Conservation (phyloP, 371 early-diverging fungal genomes). For the Cokeromyces recurvatus region DNA sequence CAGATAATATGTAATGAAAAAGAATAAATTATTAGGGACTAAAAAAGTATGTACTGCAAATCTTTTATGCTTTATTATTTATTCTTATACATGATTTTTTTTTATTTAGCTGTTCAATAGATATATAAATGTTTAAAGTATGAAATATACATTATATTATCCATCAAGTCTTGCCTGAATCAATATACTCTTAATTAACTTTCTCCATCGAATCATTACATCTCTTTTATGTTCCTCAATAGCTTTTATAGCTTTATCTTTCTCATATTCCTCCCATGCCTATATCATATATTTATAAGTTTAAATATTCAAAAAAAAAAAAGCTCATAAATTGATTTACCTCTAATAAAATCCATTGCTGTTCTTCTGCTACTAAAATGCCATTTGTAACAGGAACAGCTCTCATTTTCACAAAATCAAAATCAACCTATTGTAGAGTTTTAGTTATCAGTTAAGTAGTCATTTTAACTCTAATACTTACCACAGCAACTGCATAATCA, state of each 20-base stretch:
- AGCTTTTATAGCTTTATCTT: slow-evolving; percentile 37
- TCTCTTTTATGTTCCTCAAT: slow-evolving; percentile 47
- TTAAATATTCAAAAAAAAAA: too few relatives aligned
- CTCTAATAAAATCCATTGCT: slow-evolving; percentile 56
- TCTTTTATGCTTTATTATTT: too few relatives aligned
- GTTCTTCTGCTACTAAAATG: slow-evolving; percentile 66
- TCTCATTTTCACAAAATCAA: slow-evolving; percentile 66
- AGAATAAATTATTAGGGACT: too few relatives aligned
- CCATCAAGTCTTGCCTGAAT: slow-evolving; percentile 48
- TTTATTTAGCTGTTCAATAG: too few relatives aligned
- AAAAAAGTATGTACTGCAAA: too few relatives aligned
- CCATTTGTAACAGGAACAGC: slow-evolving; percentile 69
- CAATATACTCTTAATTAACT: slow-evolving; percentile 50
- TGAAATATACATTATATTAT: slow-evolving; percentile 39
- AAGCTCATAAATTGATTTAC: too few relatives aligned
- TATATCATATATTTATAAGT: slow-evolving; percentile 9
- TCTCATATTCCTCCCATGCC: slow-evolving; percentile 49
- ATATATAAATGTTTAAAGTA: too few relatives aligned
- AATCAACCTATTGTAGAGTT: slow-evolving; percentile 46
- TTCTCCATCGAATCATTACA: slow-evolving; percentile 55
- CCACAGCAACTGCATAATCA: slow-evolving; percentile 79
- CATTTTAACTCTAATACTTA: too few relatives aligned
- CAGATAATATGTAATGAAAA: too few relatives aligned
- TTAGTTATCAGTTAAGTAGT: neutral
- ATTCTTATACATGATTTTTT: too few relatives aligned